Evolutionary conservation across 2,329 filamentous ascomycete species (phyloP).

Genomic region (Penicillium sp.): DNA sequence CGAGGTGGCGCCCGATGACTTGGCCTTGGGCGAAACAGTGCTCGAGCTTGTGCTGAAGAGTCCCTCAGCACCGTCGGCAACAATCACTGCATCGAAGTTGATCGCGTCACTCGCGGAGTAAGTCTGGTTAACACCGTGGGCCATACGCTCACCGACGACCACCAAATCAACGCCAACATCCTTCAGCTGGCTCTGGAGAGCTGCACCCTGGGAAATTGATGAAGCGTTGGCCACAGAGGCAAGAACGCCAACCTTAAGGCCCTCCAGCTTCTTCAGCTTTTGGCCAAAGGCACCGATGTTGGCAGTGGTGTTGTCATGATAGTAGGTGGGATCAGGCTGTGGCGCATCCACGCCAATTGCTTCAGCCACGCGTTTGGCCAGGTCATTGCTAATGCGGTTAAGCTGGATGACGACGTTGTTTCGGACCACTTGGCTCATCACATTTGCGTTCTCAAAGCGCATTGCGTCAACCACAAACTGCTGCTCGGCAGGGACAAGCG

Average conservation of each 20-base stretch:
- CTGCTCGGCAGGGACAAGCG: conserved; percentile 58
- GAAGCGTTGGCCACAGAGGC: conserved; percentile 40
- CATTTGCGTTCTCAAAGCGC: conserved; percentile 61
- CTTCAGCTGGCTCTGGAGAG: conserved; percentile 43
- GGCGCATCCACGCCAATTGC: conserved; percentile 57
- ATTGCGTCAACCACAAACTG: conserved; percentile 69
- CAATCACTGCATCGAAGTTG: conserved; percentile 47
- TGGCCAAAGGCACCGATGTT: conserved; percentile 55
- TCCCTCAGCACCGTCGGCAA: conserved; percentile 49
- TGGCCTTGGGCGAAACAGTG: conserved; percentile 7
- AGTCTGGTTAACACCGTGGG: conserved; percentile 52
- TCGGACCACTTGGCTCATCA: conserved; percentile 54
- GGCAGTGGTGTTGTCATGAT: conserved; percentile 61
- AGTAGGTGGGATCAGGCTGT: conserved; percentile 56
- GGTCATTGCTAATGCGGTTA: conserved; percentile 61
- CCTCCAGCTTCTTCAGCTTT: conserved; percentile 55
- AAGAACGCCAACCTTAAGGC: conserved; percentile 59
- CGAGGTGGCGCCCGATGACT: conserved; percentile 44
- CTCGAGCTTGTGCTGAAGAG: conserved; percentile 42
- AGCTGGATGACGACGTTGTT: conserved; percentile 62
- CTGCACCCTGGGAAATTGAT: conserved; percentile 46
- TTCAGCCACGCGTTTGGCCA: conserved; percentile 58
- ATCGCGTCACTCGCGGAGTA: conserved; percentile 58
- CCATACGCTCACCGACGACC: conserved; percentile 57
- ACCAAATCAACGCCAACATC: conserved; percentile 48